Evolutionary conservation across 208 protist genomes (phyloP).

Genomic region (Trichomonas gallinae): DNA sequence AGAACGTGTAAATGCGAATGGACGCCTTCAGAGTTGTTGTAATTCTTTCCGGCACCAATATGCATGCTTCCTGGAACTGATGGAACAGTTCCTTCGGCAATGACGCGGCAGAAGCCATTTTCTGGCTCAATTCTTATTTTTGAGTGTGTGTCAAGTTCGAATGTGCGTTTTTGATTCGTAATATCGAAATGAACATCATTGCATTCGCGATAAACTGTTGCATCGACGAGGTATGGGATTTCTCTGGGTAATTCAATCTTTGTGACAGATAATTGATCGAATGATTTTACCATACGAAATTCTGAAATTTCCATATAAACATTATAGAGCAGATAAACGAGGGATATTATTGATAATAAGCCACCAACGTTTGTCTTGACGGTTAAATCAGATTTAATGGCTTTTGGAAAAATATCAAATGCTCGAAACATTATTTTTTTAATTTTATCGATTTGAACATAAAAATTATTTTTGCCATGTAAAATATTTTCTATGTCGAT

Average conservation of each 20-base stretch:
- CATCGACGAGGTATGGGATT: background rate
- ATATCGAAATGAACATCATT: background rate
- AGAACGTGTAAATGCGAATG: background rate
- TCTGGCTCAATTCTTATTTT: background rate
- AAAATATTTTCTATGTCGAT: too few species aligned
- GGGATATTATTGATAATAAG: background rate
- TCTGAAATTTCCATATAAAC: background rate
- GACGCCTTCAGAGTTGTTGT: background rate
- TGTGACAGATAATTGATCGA: background rate
- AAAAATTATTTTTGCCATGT: background rate
- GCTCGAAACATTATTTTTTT: background rate
- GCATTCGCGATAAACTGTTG: background rate
- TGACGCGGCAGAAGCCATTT: background rate
- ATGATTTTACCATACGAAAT: background rate
- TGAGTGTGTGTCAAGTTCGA: background rate
- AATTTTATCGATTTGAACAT: background rate
- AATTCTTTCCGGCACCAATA: background rate
- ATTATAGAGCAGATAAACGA: background rate
- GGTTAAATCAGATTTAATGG: background rate
- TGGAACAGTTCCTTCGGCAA: background rate
- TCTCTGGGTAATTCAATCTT: background rate
- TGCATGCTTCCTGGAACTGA: background rate
- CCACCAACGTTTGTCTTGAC: background rate
- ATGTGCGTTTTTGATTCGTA: background rate
- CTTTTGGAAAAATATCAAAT: constrained; percentile 19